phyloP scores from a whole-genome alignment of 305 asterid species.

The Striga hermonthica region DNA sequence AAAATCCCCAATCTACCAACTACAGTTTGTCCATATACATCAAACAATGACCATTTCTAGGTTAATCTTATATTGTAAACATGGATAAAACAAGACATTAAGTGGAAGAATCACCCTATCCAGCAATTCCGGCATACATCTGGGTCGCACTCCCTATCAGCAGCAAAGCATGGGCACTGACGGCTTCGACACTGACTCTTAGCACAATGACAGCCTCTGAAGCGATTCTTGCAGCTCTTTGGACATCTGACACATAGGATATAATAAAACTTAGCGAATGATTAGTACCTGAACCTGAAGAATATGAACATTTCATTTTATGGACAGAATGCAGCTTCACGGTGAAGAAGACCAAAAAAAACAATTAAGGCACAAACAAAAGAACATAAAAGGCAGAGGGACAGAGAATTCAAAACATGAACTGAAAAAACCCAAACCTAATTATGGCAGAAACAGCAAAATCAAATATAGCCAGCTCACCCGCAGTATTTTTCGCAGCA shows the following conservation, averaged over 20 bases:
- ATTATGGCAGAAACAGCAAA: background rate
- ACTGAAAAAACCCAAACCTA: conserved; percentile 19
- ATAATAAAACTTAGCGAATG: conserved; percentile 25
- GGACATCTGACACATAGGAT: conserved; percentile 62
- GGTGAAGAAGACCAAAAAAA: background rate
- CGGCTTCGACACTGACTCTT: conserved; percentile 99
- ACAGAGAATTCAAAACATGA: conserved; percentile 7
- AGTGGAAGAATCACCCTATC: conserved; percentile 64
- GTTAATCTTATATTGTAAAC: background rate
- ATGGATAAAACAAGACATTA: conserved; percentile 20
- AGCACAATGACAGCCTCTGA: conserved; percentile 97
- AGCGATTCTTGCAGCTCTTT: conserved; percentile 89
- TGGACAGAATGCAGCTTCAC: conserved; percentile 7
- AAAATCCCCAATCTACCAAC: conserved; percentile 3
- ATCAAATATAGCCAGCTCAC: conserved; percentile 46
- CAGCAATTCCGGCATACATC: conserved; percentile 98
- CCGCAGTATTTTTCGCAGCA: conserved; percentile 95
- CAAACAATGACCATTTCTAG: conserved; percentile 1
- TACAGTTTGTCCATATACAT: conserved; percentile 10
- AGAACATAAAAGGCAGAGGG: background rate
- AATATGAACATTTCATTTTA: conserved; percentile 6
- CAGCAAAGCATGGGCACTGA: conserved; percentile 98
- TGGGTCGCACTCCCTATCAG: conserved; percentile 92
- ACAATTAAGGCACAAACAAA: conserved; percentile 17
- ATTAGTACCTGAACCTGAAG: conserved; percentile 25